Percentiles rank a stretch among this genome's conserved stretches.
Evolutionary conservation across 2,329 filamentous ascomycete species (phyloP).

Genomic region (Phaeomoniella chlamydospora): DNA sequence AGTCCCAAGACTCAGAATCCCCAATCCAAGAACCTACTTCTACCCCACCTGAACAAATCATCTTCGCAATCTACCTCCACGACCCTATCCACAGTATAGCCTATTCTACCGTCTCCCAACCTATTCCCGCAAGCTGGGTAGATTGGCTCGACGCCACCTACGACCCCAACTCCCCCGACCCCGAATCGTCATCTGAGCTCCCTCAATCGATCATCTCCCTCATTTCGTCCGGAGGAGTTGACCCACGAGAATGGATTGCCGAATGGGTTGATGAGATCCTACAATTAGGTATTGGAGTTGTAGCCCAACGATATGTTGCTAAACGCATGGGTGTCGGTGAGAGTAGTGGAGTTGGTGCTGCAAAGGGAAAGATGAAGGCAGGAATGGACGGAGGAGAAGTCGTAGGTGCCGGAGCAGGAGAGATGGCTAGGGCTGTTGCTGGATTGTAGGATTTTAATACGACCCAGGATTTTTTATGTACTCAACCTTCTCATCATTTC

Average conservation of each 20-base stretch:
- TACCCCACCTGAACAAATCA: conserved; percentile 42
- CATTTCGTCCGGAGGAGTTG: conserved; percentile 58
- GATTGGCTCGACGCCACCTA: conserved; percentile 81
- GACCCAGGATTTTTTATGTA: neutral
- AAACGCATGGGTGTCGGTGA: conserved; percentile 92
- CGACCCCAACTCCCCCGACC: conserved; percentile 46
- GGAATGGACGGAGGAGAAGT: conserved; percentile 38
- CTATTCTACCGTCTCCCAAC: conserved; percentile 70
- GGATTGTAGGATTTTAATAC: conserved; percentile 2
- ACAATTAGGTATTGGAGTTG: conserved; percentile 61
- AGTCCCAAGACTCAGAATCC: conserved; percentile 47
- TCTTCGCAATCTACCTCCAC: conserved; percentile 64
- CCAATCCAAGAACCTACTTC: conserved; percentile 13
- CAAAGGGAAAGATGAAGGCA: conserved; percentile 37
- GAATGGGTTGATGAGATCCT: conserved; percentile 93
- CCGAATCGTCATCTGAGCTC: conserved; percentile 30
- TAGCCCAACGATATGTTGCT: conserved; percentile 91
- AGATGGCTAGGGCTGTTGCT: conserved; percentile 40
- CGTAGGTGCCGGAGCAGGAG: conserved; percentile 43
- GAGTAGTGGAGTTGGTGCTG: conserved; percentile 37
- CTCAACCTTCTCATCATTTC: conserved; percentile 5
- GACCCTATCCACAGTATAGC: conserved; percentile 87
- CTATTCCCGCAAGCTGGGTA: conserved; percentile 72
- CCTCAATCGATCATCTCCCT: conserved; percentile 83
- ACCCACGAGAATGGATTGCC: conserved; percentile 91